Conservation (phyloP, 2,329 filamentous ascomycete genomes). For the Phyllosticta paracitricarpa region DNA sequence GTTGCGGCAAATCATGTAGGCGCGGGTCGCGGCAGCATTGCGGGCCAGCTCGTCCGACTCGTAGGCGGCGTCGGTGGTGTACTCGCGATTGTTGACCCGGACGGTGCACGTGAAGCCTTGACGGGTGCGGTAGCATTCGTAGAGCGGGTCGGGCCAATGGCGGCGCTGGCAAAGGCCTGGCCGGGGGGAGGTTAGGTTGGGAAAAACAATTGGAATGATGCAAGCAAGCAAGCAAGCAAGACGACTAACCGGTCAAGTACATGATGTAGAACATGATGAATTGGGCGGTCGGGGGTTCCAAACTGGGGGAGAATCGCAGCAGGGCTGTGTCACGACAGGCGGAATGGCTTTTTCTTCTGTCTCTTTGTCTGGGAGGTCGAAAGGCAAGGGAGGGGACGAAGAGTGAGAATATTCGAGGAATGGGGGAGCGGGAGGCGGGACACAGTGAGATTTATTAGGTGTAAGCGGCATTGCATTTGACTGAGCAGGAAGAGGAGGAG, state of each 20-base stretch:
- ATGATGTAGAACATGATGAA: slow-evolving; percentile 34
- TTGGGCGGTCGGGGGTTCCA: background rate
- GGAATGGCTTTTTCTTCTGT: background rate
- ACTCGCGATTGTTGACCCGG: slow-evolving; percentile 91
- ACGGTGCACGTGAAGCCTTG: slow-evolving; percentile 82
- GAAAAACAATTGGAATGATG: slow-evolving; percentile 8
- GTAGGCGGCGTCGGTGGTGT: slow-evolving; percentile 81
- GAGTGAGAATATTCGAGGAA: background rate
- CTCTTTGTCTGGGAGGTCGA: background rate
- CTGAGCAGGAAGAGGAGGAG: background rate
- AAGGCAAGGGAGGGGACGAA: background rate
- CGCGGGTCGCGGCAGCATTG: slow-evolving; percentile 89
- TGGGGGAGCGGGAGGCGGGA: slow-evolving; percentile 18
- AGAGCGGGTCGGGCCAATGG: slow-evolving; percentile 84
- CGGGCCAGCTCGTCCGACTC: slow-evolving; percentile 73
- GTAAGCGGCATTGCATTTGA: slow-evolving; percentile 27
- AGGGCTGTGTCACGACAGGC: background rate
- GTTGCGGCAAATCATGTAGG: slow-evolving; percentile 95
- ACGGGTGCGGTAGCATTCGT: slow-evolving; percentile 67
- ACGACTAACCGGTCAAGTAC: slow-evolving; percentile 33
- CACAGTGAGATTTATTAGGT: slow-evolving; percentile 31
- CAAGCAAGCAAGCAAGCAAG: slow-evolving; percentile 13
- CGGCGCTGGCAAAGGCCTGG: slow-evolving; percentile 87
- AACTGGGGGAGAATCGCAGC: background rate
- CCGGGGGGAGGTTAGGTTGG: slow-evolving; percentile 8